Evolutionary conservation across 768 basidiomycete species (phyloP).

Genomic region (Coprinopsis marcescibilis): DNA sequence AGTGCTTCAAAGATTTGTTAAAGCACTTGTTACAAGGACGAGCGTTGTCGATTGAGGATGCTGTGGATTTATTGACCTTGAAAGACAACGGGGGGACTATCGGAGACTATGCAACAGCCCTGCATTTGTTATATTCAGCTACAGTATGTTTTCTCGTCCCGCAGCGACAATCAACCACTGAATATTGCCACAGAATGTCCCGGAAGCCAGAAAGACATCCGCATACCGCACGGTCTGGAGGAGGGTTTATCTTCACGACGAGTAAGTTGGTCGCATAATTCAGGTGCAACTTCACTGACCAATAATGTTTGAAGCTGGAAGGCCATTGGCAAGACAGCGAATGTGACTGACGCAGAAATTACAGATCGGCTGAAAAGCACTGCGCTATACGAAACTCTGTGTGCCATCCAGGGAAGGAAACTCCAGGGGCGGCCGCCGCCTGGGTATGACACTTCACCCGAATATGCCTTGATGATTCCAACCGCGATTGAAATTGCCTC

Average conservation of each 20-base stretch:
- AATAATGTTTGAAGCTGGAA: slow-evolving; percentile 74
- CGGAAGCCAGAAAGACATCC: slow-evolving; percentile 60
- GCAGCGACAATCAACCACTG: background rate
- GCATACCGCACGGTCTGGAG: slow-evolving; percentile 82
- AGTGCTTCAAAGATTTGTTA: slow-evolving; percentile 70
- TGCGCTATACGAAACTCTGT: slow-evolving; percentile 66
- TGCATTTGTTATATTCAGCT: slow-evolving; percentile 57
- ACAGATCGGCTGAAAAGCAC: slow-evolving; percentile 67
- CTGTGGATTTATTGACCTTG: slow-evolving; percentile 77
- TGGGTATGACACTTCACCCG: slow-evolving; percentile 41
- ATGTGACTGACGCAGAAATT: slow-evolving; percentile 72
- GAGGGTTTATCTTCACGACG: slow-evolving; percentile 80
- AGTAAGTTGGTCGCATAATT: slow-evolving; percentile 55
- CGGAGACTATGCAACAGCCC: slow-evolving; percentile 63
- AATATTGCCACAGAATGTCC: slow-evolving; percentile 45
- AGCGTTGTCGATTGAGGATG: slow-evolving; percentile 70
- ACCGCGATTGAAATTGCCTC: slow-evolving; percentile 54
- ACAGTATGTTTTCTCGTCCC: slow-evolving; percentile 32
- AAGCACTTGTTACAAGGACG: slow-evolving; percentile 69
- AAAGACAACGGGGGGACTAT: slow-evolving; percentile 65
- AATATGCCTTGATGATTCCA: slow-evolving; percentile 55
- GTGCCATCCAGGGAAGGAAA: slow-evolving; percentile 36
- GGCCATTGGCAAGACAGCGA: slow-evolving; percentile 63
- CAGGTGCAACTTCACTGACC: no score
- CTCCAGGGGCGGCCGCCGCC: slow-evolving; percentile 36